Base-by-base conservation (phyloP, 352 stramenopile genomes). In the Pseudoperonospora humuli region DNA sequence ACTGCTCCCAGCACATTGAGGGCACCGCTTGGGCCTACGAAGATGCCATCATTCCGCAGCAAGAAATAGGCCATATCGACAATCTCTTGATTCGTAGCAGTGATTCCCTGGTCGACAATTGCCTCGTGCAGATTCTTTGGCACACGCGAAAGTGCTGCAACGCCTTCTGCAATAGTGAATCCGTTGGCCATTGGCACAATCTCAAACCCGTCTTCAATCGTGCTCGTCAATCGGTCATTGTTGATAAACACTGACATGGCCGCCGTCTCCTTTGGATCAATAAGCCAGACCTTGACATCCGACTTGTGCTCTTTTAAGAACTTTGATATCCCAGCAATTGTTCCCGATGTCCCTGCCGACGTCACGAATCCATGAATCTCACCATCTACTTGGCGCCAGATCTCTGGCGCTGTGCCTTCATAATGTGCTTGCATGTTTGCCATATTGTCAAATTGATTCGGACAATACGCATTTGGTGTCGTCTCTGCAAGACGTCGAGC, bases 11-110 rank as follows among this genome's bases (percentile, higher is more conserved):
- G 62, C 7, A 74, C 70, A 50, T 95, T 95, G 36, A 91, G 21
- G 7, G 78, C 74, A 5, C 79, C 79, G 9, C 78, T 90, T 0
- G 77, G 73, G 1, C 94, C 92, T 38, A 96, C 93, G 59, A 97
- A 97, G 50, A 98, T 72, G 2, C 78, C 78, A 42, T 98, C 91
- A 40, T 96, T 73, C 18, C 44, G 86, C 24, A 96, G 64, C 31
- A 98, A 40, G 37, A 84, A 81, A 50, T 96, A 90, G 5, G 86
- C 84, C 88, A 97, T 97, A 44, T 88, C 76, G 31, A 98, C 93
- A 36, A 95, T 88, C 66, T 98, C 89, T 40, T 96, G 78, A 50
- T 96, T 94, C 1, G 83, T 83, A 31, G 91, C 88, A 39, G 86
- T 86, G 59, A 98, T 78, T 19, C 95, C 89, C 49, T 86, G 74